Base-by-base conservation (phyloP, 2,329 filamentous ascomycete genomes). In the Phaeoacremonium minimum region DNA sequence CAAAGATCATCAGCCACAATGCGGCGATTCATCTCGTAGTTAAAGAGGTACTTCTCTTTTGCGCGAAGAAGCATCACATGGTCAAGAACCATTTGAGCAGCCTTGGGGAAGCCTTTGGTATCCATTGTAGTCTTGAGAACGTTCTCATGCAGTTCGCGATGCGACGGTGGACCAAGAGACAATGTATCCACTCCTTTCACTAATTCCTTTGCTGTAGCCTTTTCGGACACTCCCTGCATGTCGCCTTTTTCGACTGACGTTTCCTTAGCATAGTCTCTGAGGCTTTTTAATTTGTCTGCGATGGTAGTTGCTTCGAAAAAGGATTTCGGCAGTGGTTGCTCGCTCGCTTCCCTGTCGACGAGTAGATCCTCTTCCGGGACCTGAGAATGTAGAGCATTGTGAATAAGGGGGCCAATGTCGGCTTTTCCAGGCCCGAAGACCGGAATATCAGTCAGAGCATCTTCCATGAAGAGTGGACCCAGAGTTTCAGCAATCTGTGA, bases 1-100 rank as follows among this genome's bases (percentile, higher is more conserved):
- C 85, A 87, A 18, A 75, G 77, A 49, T 90, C 82, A 42, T 87
- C 84, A 6, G 71, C 66, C 2, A 85, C 72, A n/a, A 90, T 73
- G 6, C 71, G 61, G 43, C 75, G 73, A 50, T 93, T 93, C 32
- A 66, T 73, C 13, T 63, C 60, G 40, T 78, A 80, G 49, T 89
- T 67, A 42, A 83, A 81, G 1, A 83, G 59, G 43, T 83, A 84
- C 37, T 68, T 73, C 46, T 79, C 76, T 43, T 74, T 75, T 7
- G 77, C 75, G 13, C 80, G 73, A 26, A 77, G 58, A 8, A 83
- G 58, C 67, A 80, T 79, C 4, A 67, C 56, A 42, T 82, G 73
- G 42, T 82, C 73, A 11, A 79, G 51, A 7, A 75, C 55, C 12
- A 60, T 62, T 35, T 77, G 73, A 1, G 71, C 73, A 41, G 73